Evolutionary conservation across 495 filamentous ascomycete species (phyloP), one percentile per base, ranked within the genome.

Genomic region (Bacidia gigantensis): DNA sequence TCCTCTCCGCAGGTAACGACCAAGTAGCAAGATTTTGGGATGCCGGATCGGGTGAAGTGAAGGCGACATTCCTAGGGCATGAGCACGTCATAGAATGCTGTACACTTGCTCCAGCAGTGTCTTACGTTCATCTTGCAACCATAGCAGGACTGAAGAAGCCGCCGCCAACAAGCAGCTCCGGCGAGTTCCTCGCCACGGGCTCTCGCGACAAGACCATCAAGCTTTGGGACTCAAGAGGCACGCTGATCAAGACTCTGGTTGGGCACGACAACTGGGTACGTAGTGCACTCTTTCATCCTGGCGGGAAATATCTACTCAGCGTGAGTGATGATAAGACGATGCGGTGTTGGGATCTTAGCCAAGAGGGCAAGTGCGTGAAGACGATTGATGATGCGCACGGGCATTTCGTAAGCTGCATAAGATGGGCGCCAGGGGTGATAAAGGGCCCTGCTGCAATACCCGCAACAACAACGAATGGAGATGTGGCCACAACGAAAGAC

Each of bases 241-340:
- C 83, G 11, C 72, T 86, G 46, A 81, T 98, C 58, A 96, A 89
- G 65, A 93, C 86, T 1, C 72, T 97, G 7, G 66, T 82, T 1
- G 92, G 92, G 2, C 92, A 98, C 60, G 92, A 98, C 64, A 98
- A 96, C 63, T 98, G 92, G 92, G 83, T 98, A 0, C 79, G 88
- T 10, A 84, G 73, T 1, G 61, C 97, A 11, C 80, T 87, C 17
- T 98, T 94, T 65, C 92, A 98, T 58, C 92, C 92, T 0, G 89
- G 87, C 2, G 92, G 92, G 0, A 95, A 94, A 65, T 98, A 92
- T 57, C 74, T 98, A 1, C 67, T 98, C 17, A 87, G 81, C 26
- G 85, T 83, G 2, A 71, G 82, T 22, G 92, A 98, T 60, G 92
- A 98, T 64, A 94, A 94, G 66, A 89, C 87, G 11, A 70, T 98